Evolutionary conservation across 805 yeast species (phyloP).

Genomic region (Wickerhamomyces queroliae): DNA sequence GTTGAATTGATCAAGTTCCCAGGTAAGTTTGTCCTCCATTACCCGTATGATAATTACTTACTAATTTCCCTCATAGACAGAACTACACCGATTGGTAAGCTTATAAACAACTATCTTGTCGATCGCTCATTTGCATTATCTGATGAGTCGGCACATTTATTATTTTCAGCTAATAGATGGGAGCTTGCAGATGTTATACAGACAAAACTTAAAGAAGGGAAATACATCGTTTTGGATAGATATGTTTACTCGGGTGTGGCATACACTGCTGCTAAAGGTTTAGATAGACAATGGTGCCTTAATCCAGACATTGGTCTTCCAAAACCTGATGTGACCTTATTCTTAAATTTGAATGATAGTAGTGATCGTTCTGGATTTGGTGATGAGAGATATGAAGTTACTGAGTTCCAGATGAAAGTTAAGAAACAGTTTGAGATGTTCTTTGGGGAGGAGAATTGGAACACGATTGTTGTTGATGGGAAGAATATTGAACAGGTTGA

Average conservation of each 20-base stretch:
- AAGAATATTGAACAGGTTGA: conserved; percentile 52
- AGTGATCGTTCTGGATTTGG: conserved; percentile 76
- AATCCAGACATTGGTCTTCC: conserved; percentile 82
- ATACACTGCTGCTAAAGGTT: conserved; percentile 80
- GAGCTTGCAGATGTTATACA: conserved; percentile 53
- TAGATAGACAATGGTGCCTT: conserved; percentile 71
- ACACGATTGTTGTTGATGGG: conserved; percentile 53
- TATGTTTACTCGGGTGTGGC: conserved; percentile 93
- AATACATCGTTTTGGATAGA: conserved; percentile 68
- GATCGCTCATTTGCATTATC: conserved; percentile 43
- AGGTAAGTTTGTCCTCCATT: conserved; percentile 13
- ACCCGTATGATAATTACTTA: not conserved
- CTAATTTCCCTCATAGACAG: conserved; percentile 40
- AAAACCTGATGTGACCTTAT: conserved; percentile 77
- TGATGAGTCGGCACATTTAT: conserved; percentile 79
- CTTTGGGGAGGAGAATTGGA: conserved; percentile 33
- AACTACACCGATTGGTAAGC: conserved; percentile 70
- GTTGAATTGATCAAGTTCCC: conserved; percentile 73
- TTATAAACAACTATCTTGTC: conserved; percentile 70
- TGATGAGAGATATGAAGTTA: conserved; percentile 83
- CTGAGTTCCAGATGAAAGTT: conserved; percentile 71
- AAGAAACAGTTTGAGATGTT: conserved; percentile 49
- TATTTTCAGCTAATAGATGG: conserved; percentile 95
- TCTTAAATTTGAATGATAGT: conserved; percentile 53
- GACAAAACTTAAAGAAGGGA: conserved; percentile 42